Evolutionary conservation across 768 basidiomycete species (phyloP).

Genomic region (Rhodotorula kratochvilovae): DNA sequence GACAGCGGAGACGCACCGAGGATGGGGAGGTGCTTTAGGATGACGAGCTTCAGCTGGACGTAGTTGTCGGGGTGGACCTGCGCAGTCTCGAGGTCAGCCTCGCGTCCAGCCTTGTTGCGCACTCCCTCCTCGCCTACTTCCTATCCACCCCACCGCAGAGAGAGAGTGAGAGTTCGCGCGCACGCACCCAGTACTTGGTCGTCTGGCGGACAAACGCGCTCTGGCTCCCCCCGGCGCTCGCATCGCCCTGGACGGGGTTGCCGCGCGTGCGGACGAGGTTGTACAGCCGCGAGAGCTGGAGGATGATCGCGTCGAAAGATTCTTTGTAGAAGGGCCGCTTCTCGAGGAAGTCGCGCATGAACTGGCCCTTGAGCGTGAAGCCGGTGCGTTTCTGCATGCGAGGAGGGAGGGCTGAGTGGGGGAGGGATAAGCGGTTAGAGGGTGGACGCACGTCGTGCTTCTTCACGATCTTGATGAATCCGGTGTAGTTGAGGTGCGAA

Average conservation of each 20-base stretch:
- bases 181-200: conserved; percentile 91
- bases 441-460: conserved; percentile 74
- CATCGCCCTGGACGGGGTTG: conserved; percentile 87
- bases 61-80: conserved; percentile 87
- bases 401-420: not conserved
- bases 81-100: too few species aligned
- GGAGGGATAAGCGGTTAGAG: not conserved
- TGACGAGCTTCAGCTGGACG: conserved; percentile 85
- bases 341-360: conserved; percentile 86
- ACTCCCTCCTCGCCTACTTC: too few species aligned
- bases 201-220: conserved; percentile 98
- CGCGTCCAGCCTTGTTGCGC: too few species aligned
- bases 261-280: conserved; percentile 92
- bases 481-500: conserved; percentile 96
- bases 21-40: conserved; percentile 86
- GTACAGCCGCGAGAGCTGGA: conserved; percentile 90
- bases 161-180: too few species aligned
- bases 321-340: conserved; percentile 94
- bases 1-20: conserved; percentile 74
- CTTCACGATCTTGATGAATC: conserved; percentile 98
- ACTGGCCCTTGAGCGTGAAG: conserved; percentile 72
- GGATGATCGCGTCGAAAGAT: conserved; percentile 85
- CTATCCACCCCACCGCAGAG: too few species aligned
- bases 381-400: conserved; percentile 80
- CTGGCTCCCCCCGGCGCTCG: conserved; percentile 88